Evolutionary conservation across 2,329 filamentous ascomycete genomes (phyloP).

Genomic region (Paracorniculantispora psalliotae): DNA sequence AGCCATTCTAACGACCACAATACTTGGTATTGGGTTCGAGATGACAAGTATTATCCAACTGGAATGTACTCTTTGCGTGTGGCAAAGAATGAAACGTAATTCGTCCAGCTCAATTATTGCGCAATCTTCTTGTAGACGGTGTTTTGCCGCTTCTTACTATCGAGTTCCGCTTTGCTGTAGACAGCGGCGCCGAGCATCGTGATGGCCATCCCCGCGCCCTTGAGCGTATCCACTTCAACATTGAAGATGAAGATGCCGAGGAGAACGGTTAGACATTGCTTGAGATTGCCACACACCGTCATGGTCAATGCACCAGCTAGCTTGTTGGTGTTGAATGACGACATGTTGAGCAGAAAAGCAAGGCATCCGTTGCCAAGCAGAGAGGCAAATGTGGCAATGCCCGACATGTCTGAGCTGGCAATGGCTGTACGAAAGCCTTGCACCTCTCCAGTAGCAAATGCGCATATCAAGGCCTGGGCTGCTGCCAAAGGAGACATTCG

Average conservation of each 20-base stretch:
- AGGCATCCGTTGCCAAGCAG: slow-evolving; percentile 48
- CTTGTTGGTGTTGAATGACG: slow-evolving; percentile 55
- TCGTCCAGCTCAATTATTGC: slow-evolving; percentile 13
- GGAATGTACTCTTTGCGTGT: background rate
- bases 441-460: slow-evolving; percentile 49
- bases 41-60: background rate
- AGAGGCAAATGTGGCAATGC: slow-evolving; percentile 34
- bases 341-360: slow-evolving; percentile 52
- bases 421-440: slow-evolving; percentile 34
- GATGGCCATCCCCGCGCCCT: slow-evolving; percentile 52
- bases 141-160: slow-evolving; percentile 37
- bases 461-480: slow-evolving; percentile 49
- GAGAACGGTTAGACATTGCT: slow-evolving; percentile 52
- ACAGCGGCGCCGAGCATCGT: slow-evolving; percentile 51
- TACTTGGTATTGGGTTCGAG: background rate
- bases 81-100: background rate
- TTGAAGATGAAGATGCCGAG: slow-evolving; percentile 50
- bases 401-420: slow-evolving; percentile 29
- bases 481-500: slow-evolving; percentile 59
- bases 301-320: slow-evolving; percentile 53
- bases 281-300: slow-evolving; percentile 55
- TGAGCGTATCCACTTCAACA: slow-evolving; percentile 44
- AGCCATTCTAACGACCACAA: background rate
- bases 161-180: slow-evolving; percentile 54
- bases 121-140: slow-evolving; percentile 30